Percentiles rank a stretch among this genome's conserved stretches.
Evolutionary conservation across 108 stramenopile genomes (phyloP).

Genomic region (Cylindrotheca closterium): DNA sequence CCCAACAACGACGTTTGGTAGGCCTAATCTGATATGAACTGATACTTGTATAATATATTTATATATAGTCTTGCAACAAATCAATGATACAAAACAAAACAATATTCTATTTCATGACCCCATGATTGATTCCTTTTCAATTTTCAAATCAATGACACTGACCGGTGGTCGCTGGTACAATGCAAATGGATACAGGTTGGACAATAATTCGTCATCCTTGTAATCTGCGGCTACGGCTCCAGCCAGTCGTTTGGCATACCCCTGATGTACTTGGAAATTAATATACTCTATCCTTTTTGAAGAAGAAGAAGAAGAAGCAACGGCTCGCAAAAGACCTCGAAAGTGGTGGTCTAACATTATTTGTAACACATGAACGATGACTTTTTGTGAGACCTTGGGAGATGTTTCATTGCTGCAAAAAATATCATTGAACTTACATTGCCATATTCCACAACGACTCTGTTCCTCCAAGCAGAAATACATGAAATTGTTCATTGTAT

Average conservation of each 20-base stretch:
- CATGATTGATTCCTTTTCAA: not conserved
- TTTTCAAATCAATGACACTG: not conserved
- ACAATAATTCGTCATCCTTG: not conserved
- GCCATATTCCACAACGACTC: not conserved
- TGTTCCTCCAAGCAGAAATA: constrained; percentile 1
- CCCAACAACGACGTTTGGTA: no score
- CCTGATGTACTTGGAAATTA: constrained; percentile 1
- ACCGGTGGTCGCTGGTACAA: not conserved
- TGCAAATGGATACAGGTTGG: not conserved
- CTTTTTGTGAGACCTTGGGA: no score
- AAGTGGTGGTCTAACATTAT: constrained; percentile 3
- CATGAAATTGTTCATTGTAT: not conserved
- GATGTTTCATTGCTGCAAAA: no score
- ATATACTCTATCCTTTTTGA: not conserved
- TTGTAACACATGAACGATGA: no score
- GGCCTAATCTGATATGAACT: no score
- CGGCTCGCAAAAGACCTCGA: constrained; percentile 4
- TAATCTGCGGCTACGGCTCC: not conserved
- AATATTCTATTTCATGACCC: no score
- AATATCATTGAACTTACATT: not conserved
- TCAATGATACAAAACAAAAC: no score
- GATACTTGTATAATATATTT: no score
- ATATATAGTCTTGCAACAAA: no score
- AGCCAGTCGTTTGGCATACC: constrained; percentile 3
- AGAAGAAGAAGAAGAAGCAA: not conserved